A percentile compares a stretch with the other conserved stretches of the same genome.
These are phyloP conservation scores for Ceratocystis smalleyi DNA, from an alignment of 2,329 filamentous ascomycete genomes.

Conservation along the genomic window DNA sequence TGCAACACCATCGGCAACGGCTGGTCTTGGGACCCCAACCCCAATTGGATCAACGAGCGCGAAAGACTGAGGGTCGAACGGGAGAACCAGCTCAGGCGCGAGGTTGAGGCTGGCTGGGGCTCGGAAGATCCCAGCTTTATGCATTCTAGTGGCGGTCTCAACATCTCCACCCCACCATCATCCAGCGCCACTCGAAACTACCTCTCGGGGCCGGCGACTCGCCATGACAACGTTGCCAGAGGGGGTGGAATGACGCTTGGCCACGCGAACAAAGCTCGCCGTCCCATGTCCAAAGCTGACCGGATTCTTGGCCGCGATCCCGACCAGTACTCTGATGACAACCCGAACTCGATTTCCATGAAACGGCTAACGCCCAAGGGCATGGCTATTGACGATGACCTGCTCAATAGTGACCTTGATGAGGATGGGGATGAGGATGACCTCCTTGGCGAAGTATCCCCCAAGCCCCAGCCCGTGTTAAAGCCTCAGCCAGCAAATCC, in stretches of 20 bases:
- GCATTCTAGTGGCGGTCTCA: conserved; percentile 16
- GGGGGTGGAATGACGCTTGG: conserved; percentile 17
- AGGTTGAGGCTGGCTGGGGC: conserved; percentile 55
- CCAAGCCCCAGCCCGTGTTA: conserved; percentile 7
- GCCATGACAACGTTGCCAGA: conserved; percentile 3
- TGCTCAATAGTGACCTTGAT: conserved; percentile 27
- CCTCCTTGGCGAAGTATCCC: conserved; percentile 23
- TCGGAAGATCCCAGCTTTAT: conserved; percentile 21
- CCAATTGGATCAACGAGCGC: conserved; percentile 58
- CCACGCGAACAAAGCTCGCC: conserved; percentile 21
- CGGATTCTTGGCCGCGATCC: conserved; percentile 42
- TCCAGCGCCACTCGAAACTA: conserved; percentile 23
- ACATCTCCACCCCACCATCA: conserved; percentile 18
- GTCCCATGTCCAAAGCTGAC: conserved; percentile 40
- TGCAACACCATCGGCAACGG: conserved; percentile 80
- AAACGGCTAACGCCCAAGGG: conserved; percentile 33
- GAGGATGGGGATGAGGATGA: conserved; percentile 24
- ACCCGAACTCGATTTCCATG: conserved; percentile 30
- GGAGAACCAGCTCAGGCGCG: conserved; percentile 44
- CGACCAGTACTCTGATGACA: conserved; percentile 37
- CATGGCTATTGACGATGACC: conserved; percentile 28
- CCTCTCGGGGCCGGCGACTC: conserved; percentile 20
- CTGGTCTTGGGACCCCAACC: conserved; percentile 82
- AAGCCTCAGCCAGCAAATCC: conserved; percentile 4
- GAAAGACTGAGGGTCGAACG: conserved; percentile 45